These are phyloP conservation scores for Aaosphaeria pasadenensis DNA, from an alignment of 2,329 filamentous ascomycete species.

Conservation along the genomic window DNA sequence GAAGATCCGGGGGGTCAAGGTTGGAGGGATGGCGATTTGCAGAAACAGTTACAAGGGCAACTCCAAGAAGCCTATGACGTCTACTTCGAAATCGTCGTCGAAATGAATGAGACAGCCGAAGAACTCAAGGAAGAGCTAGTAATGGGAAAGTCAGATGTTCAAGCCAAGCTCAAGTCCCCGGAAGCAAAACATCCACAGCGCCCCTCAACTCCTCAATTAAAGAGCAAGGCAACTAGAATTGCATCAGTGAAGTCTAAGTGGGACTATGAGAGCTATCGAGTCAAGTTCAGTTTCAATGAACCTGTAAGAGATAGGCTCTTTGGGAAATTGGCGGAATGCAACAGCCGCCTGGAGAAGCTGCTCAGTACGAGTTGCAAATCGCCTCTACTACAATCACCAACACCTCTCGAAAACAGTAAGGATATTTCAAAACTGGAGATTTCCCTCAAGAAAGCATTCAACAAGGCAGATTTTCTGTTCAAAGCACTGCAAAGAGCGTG, in stretches of 20 bases:
- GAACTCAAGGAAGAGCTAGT: slow-evolving; percentile 12
- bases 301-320: slow-evolving; percentile 10
- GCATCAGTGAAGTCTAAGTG: slow-evolving; percentile 4
- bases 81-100: slow-evolving; percentile 11
- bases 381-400: slow-evolving; percentile 8
- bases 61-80: slow-evolving; percentile 14
- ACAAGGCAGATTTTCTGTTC: slow-evolving; percentile 12
- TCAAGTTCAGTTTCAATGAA: slow-evolving; percentile 15
- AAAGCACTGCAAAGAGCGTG: slow-evolving; percentile 15
- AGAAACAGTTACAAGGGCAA: slow-evolving; percentile 7
- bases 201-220: neutral
- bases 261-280: slow-evolving; percentile 13
- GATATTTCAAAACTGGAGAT: slow-evolving; percentile 6
- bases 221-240: slow-evolving; percentile 3
- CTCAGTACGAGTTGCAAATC: slow-evolving; percentile 12
- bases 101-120: slow-evolving; percentile 12
- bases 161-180: slow-evolving; percentile 6
- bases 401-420: slow-evolving; percentile 3
- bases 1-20: slow-evolving; percentile 5
- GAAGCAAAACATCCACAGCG: slow-evolving; percentile 1
- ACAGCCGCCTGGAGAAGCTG: slow-evolving; percentile 16
- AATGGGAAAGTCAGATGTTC: slow-evolving; percentile 9
- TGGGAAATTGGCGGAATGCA: slow-evolving; percentile 13
- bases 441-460: slow-evolving; percentile 9
- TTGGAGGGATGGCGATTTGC: slow-evolving; percentile 6